These are phyloP conservation scores for Termitomyces sp. DNA, from an alignment of 768 basidiomycete species.

Conservation along the genomic window DNA sequence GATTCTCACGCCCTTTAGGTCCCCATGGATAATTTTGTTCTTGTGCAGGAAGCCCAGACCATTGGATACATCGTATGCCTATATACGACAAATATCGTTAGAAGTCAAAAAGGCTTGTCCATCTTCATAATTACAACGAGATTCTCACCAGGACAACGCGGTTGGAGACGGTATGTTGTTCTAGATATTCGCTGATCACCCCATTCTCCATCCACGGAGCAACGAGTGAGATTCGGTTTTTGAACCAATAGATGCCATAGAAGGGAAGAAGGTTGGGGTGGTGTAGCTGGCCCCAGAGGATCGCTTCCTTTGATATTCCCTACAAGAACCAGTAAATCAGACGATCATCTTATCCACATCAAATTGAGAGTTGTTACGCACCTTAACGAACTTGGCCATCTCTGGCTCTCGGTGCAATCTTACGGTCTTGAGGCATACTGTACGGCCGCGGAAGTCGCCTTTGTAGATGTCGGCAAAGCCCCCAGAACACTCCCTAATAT, in stretches of 20 bases:
- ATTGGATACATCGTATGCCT: conserved; percentile 27
- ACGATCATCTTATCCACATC: no score
- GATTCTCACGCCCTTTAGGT: conserved; percentile 38
- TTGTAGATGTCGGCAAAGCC: neutral
- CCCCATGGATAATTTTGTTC: conserved; percentile 36
- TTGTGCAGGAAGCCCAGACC: conserved; percentile 31
- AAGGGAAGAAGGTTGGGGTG: conserved; percentile 1
- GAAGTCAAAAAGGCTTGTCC: no score
- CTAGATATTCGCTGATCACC: neutral
- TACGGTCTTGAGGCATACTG: neutral
- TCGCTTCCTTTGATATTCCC: neutral
- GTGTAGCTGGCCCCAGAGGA: neutral
- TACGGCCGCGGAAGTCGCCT: neutral
- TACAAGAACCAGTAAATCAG: neutral
- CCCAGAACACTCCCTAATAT: neutral
- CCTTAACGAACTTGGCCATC: neutral
- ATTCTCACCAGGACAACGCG: neutral
- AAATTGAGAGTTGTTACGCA: no score
- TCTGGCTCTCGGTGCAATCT: neutral
- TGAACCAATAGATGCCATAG: neutral
- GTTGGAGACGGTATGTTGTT: neutral
- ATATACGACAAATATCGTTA: no score
- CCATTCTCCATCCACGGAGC: conserved; percentile 1
- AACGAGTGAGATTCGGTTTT: neutral
- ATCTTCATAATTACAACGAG: no score